A percentile compares a stretch with the other conserved stretches of the same genome.
phyloP scores from a whole-genome alignment of 2,329 filamentous ascomycete genomes.

The Penicillium paneum region DNA sequence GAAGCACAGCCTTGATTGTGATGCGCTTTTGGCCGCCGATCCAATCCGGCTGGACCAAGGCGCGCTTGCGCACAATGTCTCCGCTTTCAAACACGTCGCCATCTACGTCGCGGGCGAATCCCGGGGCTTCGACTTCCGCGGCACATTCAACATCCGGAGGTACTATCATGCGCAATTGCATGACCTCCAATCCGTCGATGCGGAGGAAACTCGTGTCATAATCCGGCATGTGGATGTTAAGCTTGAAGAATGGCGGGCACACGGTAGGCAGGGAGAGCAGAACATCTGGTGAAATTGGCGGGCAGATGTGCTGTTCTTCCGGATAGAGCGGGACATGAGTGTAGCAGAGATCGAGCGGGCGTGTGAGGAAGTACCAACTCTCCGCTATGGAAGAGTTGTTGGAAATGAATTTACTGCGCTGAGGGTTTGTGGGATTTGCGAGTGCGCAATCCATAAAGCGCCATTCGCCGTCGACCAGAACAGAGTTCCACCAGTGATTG shows the following conservation, averaged over 20 bases:
- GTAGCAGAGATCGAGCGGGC: conserved; percentile 87
- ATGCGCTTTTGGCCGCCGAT: conserved; percentile 81
- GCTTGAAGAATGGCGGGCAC: conserved; percentile 83
- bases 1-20: conserved; percentile 86
- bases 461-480: conserved; percentile 92
- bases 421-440: conserved; percentile 85
- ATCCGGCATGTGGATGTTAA: conserved; percentile 73
- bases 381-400: conserved; percentile 69
- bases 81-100: conserved; percentile 93
- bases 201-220: conserved; percentile 85
- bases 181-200: conserved; percentile 89
- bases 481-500: conserved; percentile 98
- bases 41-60: conserved; percentile 90
- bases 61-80: conserved; percentile 78
- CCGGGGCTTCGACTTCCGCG: conserved; percentile 84
- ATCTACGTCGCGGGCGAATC: conserved; percentile 76
- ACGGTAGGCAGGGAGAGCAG: conserved; percentile 81
- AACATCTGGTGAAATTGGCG: conserved; percentile 79
- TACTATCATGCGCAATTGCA: conserved; percentile 82
- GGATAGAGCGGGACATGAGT: conserved; percentile 88
- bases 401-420: conserved; percentile 72
- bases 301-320: conserved; percentile 88
- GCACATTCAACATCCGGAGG: conserved; percentile 87
- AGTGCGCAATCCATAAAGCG: conserved; percentile 92
- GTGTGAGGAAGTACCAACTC: conserved; percentile 87